These are phyloP conservation scores for Camellia granthamiana DNA, from an alignment of 148 eudicot species.

Conservation along the genomic window DNA sequence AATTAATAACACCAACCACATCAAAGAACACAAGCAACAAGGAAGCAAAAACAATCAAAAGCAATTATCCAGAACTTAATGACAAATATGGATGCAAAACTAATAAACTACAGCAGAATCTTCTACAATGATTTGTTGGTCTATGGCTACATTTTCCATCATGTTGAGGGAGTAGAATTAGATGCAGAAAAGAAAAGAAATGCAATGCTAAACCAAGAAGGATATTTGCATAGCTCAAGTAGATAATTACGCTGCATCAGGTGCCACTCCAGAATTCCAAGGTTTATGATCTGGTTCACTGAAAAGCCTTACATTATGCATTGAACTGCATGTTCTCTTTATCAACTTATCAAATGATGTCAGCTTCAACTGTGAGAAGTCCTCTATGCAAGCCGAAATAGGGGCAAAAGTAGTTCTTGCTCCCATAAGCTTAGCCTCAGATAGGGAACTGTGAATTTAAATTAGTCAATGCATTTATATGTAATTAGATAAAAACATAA, in stretches of 20 bases:
- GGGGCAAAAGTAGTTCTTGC: conserved; percentile 56
- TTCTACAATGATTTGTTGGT: background rate
- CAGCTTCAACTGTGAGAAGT: conserved; percentile 73
- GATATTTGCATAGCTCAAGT: background rate
- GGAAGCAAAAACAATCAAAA: background rate
- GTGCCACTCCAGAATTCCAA: conserved; percentile 83
- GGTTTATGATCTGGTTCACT: conserved; percentile 72
- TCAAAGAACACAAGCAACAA: background rate
- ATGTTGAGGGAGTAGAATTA: background rate
- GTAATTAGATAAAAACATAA: conserved; percentile 5
- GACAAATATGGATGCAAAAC: background rate
- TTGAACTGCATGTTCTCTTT: conserved; percentile 74
- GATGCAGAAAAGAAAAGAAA: background rate
- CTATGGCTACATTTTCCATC: background rate
- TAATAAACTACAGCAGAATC: background rate
- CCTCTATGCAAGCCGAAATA: conserved; percentile 86
- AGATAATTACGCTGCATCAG: conserved; percentile 90
- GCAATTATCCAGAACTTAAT: background rate
- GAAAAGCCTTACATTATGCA: conserved; percentile 77
- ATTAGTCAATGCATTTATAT: background rate
- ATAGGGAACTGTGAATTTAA: conserved; percentile 36
- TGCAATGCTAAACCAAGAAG: background rate
- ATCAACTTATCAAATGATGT: conserved; percentile 88
- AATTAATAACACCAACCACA: background rate
- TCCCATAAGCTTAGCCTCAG: conserved; percentile 40